Conservation (phyloP, 1,284 basidiomycete genomes). For the Rhizoctonia solani region DNA sequence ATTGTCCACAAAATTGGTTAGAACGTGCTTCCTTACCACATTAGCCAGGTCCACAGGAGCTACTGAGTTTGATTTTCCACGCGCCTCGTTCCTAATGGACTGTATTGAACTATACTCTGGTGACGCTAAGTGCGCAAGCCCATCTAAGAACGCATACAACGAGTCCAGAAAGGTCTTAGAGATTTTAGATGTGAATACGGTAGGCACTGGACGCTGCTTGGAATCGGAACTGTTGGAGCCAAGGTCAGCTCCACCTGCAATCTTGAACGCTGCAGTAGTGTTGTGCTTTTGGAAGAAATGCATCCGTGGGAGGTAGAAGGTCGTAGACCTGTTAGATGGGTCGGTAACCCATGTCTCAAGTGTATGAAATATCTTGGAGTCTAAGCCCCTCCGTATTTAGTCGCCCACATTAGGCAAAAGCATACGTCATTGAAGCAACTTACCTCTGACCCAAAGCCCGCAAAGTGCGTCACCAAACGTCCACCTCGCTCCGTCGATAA, state of each 20-base stretch:
- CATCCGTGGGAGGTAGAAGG: slow-evolving; percentile 68
- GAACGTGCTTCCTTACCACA: slow-evolving; percentile 22
- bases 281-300: slow-evolving; percentile 84
- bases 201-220: slow-evolving; percentile 62
- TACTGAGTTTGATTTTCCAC: slow-evolving; percentile 6
- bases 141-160: slow-evolving; percentile 87
- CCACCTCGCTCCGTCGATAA: slow-evolving; percentile 87
- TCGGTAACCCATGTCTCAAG: slow-evolving; percentile 86
- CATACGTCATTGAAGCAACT: slow-evolving; percentile 39
- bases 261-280: slow-evolving; percentile 76
- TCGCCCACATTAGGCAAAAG: neutral
- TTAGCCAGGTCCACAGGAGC: slow-evolving; percentile 14
- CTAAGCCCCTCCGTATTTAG: slow-evolving; percentile 55
- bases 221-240: slow-evolving; percentile 39
- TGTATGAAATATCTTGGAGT: slow-evolving; percentile 81
- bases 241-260: slow-evolving; percentile 77
- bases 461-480: slow-evolving; percentile 84
- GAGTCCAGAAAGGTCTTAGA: slow-evolving; percentile 87
- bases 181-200: slow-evolving; percentile 70
- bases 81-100: slow-evolving; percentile 33
- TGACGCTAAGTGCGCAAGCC: slow-evolving; percentile 82
- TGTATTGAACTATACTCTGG: slow-evolving; percentile 52
- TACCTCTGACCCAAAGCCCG: slow-evolving; percentile 82
- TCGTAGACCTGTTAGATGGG: slow-evolving; percentile 50
- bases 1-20: neutral